Evolutionary conservation across 2,329 filamentous ascomycete species (phyloP), one percentile per base, ranked within the genome.

Genomic region (Monosporascus sp.): DNA sequence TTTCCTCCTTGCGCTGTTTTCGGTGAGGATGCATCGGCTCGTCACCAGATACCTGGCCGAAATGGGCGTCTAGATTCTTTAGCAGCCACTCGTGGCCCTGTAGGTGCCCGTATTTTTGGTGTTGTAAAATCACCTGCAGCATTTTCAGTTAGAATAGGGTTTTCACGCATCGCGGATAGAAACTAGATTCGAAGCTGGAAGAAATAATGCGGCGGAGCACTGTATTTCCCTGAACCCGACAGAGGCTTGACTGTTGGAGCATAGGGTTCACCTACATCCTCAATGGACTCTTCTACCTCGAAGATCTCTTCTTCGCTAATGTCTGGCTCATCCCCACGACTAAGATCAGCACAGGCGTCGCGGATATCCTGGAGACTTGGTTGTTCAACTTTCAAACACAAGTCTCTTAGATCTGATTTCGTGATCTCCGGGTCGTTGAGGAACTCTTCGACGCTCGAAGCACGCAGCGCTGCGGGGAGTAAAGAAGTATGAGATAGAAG

Each of bases 291-390:
- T 49, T 62, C 57, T 31, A 56, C 55, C 5, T 60, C 56, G 11
- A 66, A 59, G 20, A 72, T 69, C 16, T 69, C 68, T 3, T 69
- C 66, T 36, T 70, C 67, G 3, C 71, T 66, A 47, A 58, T 52
- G 1, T 47, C 50, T 11, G 60, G 56, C 31, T 67, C 61, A 27
- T 74, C 71, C 14, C 66, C 68, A 16, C 75, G 69, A 17, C 70
- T 67, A 44, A 78, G 72, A 59, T 80, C 76, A 5, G 76, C 77
- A 58, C 76, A 80, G 16, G 76, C 76, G 61, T 80, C 76, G 43
- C 76, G 69, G 22, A 80, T 71, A 45, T 77, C 74, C 56, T 80
- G 75, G 2, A 79, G 66, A n/a, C 63, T 66, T 19, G 76, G 76
- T 45, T 72, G 69, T 53, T 79, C 76, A 47, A 79, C 64, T 55